These are phyloP conservation scores for Penicillium sp. DNA, from an alignment of 2,329 filamentous ascomycete genomes.

Conservation along the genomic window DNA sequence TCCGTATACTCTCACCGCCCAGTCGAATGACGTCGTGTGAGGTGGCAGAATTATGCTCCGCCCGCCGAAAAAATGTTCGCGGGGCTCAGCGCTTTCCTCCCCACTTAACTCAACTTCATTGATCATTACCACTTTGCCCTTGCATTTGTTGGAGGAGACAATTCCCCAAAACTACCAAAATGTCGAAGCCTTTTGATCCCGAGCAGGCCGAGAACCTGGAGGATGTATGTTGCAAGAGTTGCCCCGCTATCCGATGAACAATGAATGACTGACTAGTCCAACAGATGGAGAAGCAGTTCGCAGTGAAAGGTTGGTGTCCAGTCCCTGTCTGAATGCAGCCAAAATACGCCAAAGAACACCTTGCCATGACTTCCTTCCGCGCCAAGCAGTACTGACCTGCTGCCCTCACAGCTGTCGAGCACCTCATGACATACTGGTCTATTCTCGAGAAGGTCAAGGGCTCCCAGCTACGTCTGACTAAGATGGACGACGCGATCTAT, in stretches of 20 bases:
- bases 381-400: background rate
- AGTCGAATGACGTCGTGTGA: conserved; percentile 16
- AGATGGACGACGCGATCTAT: conserved; percentile 92
- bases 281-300: conserved; percentile 98
- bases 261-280: conserved; percentile 23
- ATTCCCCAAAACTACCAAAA: conserved; percentile 22
- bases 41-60: conserved; percentile 25
- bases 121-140: background rate
- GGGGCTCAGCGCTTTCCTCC: conserved; percentile 24
- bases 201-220: conserved; percentile 68
- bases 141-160: background rate
- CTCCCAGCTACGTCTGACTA: conserved; percentile 85
- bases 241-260: background rate
- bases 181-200: conserved; percentile 50
- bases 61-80: conserved; percentile 34
- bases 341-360: background rate
- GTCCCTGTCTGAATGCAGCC: background rate
- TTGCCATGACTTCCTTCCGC: background rate
- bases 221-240: conserved; percentile 52
- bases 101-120: conserved; percentile 6
- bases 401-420: conserved; percentile 66
- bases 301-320: conserved; percentile 72
- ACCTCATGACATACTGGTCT: conserved; percentile 95
- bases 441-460: conserved; percentile 89
- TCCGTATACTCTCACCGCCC: background rate